Base-by-base conservation (phyloP, 225 moss, liverwort and hornwort genomes). In the Rhytidiadelphus loreus region DNA sequence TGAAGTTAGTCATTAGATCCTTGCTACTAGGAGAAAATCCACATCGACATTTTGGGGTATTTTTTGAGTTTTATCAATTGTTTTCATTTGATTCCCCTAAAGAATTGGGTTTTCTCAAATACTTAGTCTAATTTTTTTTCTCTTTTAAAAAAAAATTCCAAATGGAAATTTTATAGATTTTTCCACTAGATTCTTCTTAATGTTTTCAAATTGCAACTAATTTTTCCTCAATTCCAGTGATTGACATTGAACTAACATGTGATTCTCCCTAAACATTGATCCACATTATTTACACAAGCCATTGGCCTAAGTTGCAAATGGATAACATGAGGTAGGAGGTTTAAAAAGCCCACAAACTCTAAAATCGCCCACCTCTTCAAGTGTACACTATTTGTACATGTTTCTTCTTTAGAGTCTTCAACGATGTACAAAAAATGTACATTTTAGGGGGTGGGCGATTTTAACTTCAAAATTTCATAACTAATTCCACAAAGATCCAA, bases 141-240 rank as follows among this genome's bases (percentile, higher is more conserved):
- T 37, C 20, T 65, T 30, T 20, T 37, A 65, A n/a, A n/a, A n/a
- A n/a, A n/a, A n/a, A n/a, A n/a, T 2, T 37, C 9, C 37, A 20
- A 16, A 14, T 1, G 6, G 1, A 39, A 13, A 8, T 7, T 69
- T 69, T 13, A 68, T 2, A 22, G 23, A 22, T 39, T n/a, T 64
- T n/a, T n/a, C 39, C 8, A 24, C 1, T 0, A 0, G 9, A 16
- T 43, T 16, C 7, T 22, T n/a, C 13, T n/a, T 4, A 0, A 12
- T 7, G 0, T 39, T 69, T 69, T 39, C 23, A 69, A 39, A 68
- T 23, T 21, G 22, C 12, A n/a, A 23, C 1, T 2, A 2, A 13
- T 23, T 24, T 39, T 68, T n/a, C 2, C 7, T 11, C 39, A 69
- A 39, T 13, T 39, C 23, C 13, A 39, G 4, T 0, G 4, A 0